These are phyloP conservation scores for Lentinula raphanica DNA, from an alignment of 768 basidiomycete genomes.

Conservation along the genomic window DNA sequence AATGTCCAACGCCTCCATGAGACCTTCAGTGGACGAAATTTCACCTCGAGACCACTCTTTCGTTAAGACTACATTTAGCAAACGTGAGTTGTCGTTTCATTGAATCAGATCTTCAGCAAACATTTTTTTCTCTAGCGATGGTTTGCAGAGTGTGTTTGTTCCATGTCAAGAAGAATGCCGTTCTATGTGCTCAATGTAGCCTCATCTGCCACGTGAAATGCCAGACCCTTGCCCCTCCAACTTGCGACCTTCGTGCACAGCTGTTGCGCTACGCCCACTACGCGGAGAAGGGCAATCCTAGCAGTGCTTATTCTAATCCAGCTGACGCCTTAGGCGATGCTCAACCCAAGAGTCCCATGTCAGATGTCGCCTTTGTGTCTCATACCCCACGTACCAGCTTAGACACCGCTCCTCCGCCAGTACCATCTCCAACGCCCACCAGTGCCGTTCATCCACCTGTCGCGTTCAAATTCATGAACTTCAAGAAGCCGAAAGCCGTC, in stretches of 20 bases:
- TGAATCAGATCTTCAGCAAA: too few species aligned
- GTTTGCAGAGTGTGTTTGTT: conserved; percentile 78
- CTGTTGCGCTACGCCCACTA: conserved; percentile 76
- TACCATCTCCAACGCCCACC: conserved; percentile 19
- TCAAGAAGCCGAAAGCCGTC: conserved; percentile 54
- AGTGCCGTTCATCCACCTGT: conserved; percentile 41
- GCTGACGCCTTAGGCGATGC: conserved; percentile 37
- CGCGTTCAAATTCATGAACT: conserved; percentile 61
- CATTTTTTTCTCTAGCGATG: conserved; percentile 54
- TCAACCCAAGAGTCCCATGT: conserved; percentile 42
- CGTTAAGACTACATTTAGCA: conserved; percentile 89
- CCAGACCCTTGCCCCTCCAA: conserved; percentile 64
- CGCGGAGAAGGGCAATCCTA: conserved; percentile 59
- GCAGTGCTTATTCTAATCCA: conserved; percentile 48
- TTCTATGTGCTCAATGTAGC: conserved; percentile 85
- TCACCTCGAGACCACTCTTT: conserved; percentile 74
- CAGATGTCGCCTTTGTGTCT: conserved; percentile 51
- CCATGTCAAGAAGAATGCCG: conserved; percentile 79
- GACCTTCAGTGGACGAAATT: conserved; percentile 40
- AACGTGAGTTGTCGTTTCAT: too few species aligned
- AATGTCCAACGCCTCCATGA: conserved; percentile 34
- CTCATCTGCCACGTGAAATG: conserved; percentile 85
- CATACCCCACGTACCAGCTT: conserved; percentile 44
- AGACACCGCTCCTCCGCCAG: conserved; percentile 35
- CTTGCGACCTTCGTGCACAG: conserved; percentile 78